phyloP scores from a whole-genome alignment of 139 green algal species.

The Diplosphaera chodatii region DNA sequence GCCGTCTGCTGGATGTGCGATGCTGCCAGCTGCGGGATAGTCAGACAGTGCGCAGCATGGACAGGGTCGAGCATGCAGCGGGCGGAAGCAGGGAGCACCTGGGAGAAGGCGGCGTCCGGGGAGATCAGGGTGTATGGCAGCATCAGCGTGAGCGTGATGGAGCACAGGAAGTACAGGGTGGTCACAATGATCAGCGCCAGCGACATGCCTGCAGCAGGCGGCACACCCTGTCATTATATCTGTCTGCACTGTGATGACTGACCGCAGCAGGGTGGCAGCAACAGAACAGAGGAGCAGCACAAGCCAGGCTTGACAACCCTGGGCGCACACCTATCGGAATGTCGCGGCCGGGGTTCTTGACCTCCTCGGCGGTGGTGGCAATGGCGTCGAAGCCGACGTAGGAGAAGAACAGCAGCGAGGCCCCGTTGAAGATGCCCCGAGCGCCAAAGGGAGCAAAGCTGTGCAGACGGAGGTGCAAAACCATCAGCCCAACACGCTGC shows the following conservation, averaged over 20 bases:
- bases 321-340: slow-evolving; percentile 61
- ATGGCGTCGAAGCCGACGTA: slow-evolving; percentile 41
- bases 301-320: too few relatives aligned
- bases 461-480: too few relatives aligned
- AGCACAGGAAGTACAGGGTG: slow-evolving; percentile 31
- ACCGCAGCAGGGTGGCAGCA: background rate
- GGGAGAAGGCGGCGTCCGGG: slow-evolving; percentile 31
- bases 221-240: background rate
- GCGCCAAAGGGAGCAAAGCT: slow-evolving; percentile 19
- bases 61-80: too few relatives aligned
- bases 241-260: background rate
- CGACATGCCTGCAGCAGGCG: background rate
- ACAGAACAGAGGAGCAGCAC: too few relatives aligned
- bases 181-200: background rate
- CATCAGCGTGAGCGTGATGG: slow-evolving; percentile 39
- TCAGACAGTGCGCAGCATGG: too few relatives aligned
- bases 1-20: too few relatives aligned
- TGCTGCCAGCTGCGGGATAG: too few relatives aligned
- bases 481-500: too few relatives aligned
- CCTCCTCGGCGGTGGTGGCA: slow-evolving; percentile 64
- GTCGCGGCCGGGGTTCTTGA: slow-evolving; percentile 36
- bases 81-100: too few relatives aligned
- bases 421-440: slow-evolving; percentile 38
- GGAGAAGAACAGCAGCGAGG: slow-evolving; percentile 40
- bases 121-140: slow-evolving; percentile 37